phyloP scores from a whole-genome alignment of 805 yeast species.

The Candida koratica region DNA sequence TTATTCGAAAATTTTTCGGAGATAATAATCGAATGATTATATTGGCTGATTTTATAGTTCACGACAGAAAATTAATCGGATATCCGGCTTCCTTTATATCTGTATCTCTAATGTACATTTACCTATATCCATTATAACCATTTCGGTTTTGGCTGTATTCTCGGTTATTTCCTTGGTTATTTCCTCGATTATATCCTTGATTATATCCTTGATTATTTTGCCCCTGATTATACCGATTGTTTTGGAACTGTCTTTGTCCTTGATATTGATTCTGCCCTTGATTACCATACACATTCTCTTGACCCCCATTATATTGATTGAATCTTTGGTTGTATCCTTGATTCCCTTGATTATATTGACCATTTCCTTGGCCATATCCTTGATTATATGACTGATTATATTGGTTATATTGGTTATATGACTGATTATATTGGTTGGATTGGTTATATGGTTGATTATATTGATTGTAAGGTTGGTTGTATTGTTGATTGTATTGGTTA shows the following conservation, averaged over 20 bases:
- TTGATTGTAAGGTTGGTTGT: conserved; percentile 3
- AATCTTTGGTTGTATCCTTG: conserved; percentile 6
- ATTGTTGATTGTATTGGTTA: background rate
- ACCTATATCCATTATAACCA: conserved; percentile 14
- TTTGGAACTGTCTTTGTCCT: background rate
- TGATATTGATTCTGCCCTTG: conserved; percentile 4
- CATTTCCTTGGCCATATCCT: conserved; percentile 2
- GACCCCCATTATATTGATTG: conserved; percentile 1
- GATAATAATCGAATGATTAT: conserved; percentile 5
- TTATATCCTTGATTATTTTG: conserved; percentile 10
- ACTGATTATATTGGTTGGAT: background rate
- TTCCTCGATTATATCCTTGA: conserved; percentile 8
- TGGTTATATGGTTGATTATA: background rate
- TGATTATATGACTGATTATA: conserved; percentile 1
- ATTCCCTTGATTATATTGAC: no score
- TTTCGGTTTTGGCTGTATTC: conserved; percentile 10
- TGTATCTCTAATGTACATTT: conserved; percentile 1
- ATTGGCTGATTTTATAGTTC: conserved; percentile 6
- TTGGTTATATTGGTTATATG: background rate
- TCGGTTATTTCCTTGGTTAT: conserved; percentile 12
- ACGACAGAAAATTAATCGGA: conserved; percentile 1
- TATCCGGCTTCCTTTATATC: conserved; percentile 5
- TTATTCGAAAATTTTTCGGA: conserved; percentile 1
- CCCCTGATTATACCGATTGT: conserved; percentile 1
- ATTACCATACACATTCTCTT: conserved; percentile 13